A percentile compares a stretch with the other conserved stretches of the same genome.
Evolutionary conservation across 441 rosid genomes (phyloP).

Genomic region (Omphalea diandra): DNA sequence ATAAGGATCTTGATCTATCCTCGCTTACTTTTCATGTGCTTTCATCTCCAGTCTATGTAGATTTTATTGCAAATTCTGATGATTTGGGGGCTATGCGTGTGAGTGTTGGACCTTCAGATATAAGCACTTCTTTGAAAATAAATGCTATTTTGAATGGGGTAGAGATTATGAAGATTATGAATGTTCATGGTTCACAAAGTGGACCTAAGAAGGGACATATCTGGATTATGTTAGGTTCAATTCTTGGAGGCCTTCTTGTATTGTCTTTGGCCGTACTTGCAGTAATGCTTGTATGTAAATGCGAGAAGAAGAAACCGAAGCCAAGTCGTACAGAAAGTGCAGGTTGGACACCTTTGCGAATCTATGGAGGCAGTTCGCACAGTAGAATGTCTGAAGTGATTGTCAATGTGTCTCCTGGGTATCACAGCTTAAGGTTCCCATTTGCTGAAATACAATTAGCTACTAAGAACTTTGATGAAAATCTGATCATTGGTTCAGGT

Average conservation of each 20-base stretch:
- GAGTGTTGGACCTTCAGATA: constrained; percentile 80
- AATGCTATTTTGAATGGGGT: constrained; percentile 82
- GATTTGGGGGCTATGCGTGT: constrained; percentile 44
- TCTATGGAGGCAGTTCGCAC: constrained; percentile 57
- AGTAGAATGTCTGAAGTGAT: constrained; percentile 72
- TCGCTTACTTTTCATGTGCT: constrained; percentile 54
- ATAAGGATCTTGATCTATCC: constrained; percentile 74
- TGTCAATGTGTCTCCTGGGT: constrained; percentile 51
- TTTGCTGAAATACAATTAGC: constrained; percentile 62
- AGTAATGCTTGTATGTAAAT: constrained; percentile 34
- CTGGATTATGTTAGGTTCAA: constrained; percentile 55
- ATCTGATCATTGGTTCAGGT: constrained; percentile 68
- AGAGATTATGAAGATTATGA: constrained; percentile 76
- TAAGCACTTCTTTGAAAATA: constrained; percentile 47
- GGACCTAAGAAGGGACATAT: constrained; percentile 39
- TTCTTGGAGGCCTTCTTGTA: constrained; percentile 55
- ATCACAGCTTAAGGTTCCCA: constrained; percentile 56
- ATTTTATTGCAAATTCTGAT: constrained; percentile 64
- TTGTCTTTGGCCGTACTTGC: constrained; percentile 34
- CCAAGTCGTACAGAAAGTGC: constrained; percentile 51
- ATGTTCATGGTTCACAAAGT: constrained; percentile 23
- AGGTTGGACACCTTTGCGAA: constrained; percentile 78
- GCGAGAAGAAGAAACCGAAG: constrained; percentile 48
- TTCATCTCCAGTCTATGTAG: constrained; percentile 68
- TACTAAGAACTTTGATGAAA: constrained; percentile 72